Conservation (phyloP, 2,329 filamentous ascomycete genomes). For the Clonostachys byssicola region DNA sequence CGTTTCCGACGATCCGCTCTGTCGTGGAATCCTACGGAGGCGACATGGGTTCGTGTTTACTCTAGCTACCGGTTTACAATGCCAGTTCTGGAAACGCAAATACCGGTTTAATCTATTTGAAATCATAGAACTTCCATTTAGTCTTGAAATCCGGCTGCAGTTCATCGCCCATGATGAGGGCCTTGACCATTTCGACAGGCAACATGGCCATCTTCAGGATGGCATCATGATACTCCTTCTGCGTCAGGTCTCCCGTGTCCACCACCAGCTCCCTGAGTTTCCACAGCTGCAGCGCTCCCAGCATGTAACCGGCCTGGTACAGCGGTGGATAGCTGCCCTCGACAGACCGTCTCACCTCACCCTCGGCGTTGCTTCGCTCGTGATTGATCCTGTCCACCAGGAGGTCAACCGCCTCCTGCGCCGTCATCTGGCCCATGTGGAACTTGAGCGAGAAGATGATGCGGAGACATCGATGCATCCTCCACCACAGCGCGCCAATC, state of each 20-base stretch:
- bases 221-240: conserved; percentile 52
- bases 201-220: conserved; percentile 46
- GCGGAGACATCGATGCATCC: conserved; percentile 57
- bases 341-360: conserved; percentile 53
- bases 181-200: conserved; percentile 49
- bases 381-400: conserved; percentile 54
- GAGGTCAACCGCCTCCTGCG: conserved; percentile 51
- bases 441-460: conserved; percentile 56
- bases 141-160: conserved; percentile 37
- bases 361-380: conserved; percentile 55
- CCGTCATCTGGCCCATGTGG: conserved; percentile 48
- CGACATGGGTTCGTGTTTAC: too few species aligned
- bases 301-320: conserved; percentile 57
- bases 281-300: conserved; percentile 53
- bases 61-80: too few species aligned
- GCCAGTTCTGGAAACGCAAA: too few species aligned
- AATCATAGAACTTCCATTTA: conserved; percentile 44
- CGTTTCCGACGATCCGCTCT: too few species aligned
- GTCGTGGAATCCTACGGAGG: too few species aligned
- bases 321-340: conserved; percentile 51
- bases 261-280: conserved; percentile 44
- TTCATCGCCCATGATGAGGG: conserved; percentile 34
- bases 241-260: conserved; percentile 24
- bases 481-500: conserved; percentile 57
- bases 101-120: background rate